A percentile compares a stretch with the other conserved stretches of the same genome.
These are phyloP conservation scores for Puccinellia tenuiflora DNA, from an alignment of 176 grass and related monocot species.

Conservation along the genomic window DNA sequence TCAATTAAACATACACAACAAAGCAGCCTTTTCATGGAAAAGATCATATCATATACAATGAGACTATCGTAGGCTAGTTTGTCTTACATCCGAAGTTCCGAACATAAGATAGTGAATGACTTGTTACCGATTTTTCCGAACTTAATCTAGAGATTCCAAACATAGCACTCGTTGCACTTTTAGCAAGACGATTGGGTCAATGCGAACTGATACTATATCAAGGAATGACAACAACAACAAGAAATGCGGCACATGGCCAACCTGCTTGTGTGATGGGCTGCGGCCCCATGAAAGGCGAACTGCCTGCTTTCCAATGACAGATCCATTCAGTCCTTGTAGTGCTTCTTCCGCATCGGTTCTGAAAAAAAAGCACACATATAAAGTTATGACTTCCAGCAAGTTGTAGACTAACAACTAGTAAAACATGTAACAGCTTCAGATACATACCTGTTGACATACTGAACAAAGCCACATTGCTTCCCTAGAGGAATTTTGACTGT, in stretches of 20 bases:
- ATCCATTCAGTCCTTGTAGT: constrained; percentile 82
- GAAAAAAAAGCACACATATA: not conserved
- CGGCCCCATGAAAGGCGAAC: constrained; percentile 96
- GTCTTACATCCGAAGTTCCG: not conserved
- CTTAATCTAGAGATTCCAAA: not conserved
- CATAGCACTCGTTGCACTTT: not conserved
- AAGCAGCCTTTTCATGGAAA: not conserved
- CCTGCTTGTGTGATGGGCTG: constrained; percentile 85
- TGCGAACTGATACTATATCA: not conserved
- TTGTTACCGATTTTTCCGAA: not conserved
- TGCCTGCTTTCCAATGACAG: constrained; percentile 69
- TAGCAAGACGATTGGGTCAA: not conserved
- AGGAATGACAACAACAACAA: not conserved
- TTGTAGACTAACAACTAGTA: constrained; percentile 1
- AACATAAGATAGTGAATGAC: not conserved
- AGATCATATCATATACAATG: not conserved
- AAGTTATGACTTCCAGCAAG: not conserved
- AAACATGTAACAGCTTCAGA: not conserved
- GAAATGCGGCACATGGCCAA: constrained; percentile 7
- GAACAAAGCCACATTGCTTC: constrained; percentile 97
- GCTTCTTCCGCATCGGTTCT: constrained; percentile 91
- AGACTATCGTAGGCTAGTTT: not conserved
- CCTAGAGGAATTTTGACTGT: constrained; percentile 95
- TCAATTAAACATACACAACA: not conserved
- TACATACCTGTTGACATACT: constrained; percentile 66